Conservation (phyloP, 495 filamentous ascomycete genomes). For the Physcia stellaris region DNA sequence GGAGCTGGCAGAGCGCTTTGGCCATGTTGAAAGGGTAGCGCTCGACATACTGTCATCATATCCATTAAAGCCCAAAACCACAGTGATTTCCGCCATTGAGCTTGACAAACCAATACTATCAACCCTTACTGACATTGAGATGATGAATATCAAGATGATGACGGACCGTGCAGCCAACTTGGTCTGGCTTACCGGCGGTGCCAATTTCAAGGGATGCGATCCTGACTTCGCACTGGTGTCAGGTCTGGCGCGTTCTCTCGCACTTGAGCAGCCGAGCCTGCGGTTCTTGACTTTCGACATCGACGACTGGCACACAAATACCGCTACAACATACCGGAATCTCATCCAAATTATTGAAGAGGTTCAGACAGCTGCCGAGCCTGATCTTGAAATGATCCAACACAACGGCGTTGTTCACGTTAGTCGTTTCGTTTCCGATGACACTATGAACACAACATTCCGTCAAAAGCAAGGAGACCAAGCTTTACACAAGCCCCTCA, state of each 20-base stretch:
- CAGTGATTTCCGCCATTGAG: slow-evolving; percentile 14
- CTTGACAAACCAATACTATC: slow-evolving; percentile 17
- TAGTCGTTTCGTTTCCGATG: slow-evolving; percentile 1
- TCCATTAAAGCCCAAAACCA: too few species aligned
- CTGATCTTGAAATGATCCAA: too few species aligned
- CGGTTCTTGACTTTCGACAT: slow-evolving; percentile 19
- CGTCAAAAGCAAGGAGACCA: background rate
- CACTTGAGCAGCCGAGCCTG: slow-evolving; percentile 26
- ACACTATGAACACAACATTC: background rate
- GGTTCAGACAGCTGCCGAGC: too few species aligned
- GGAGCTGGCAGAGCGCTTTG: too few species aligned
- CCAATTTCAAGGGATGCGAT: slow-evolving; percentile 12
- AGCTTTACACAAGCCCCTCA: background rate
- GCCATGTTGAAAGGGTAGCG: too few species aligned
- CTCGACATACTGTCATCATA: too few species aligned
- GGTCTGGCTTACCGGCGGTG: slow-evolving; percentile 22
- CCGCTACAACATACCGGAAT: background rate
- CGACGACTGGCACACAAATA: slow-evolving; percentile 10
- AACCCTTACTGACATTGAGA: slow-evolving; percentile 16
- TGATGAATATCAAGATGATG: slow-evolving; percentile 17
- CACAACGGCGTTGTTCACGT: background rate
- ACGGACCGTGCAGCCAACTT: slow-evolving; percentile 19
- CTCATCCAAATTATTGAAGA: too few species aligned
- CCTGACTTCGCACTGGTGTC: slow-evolving; percentile 21
- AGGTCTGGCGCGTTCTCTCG: slow-evolving; percentile 23